A percentile compares a stretch with the other conserved stretches of the same genome.
These are phyloP conservation scores for Amaranthus cruentus DNA, from an alignment of 148 eudicot species.

Conservation along the genomic window DNA sequence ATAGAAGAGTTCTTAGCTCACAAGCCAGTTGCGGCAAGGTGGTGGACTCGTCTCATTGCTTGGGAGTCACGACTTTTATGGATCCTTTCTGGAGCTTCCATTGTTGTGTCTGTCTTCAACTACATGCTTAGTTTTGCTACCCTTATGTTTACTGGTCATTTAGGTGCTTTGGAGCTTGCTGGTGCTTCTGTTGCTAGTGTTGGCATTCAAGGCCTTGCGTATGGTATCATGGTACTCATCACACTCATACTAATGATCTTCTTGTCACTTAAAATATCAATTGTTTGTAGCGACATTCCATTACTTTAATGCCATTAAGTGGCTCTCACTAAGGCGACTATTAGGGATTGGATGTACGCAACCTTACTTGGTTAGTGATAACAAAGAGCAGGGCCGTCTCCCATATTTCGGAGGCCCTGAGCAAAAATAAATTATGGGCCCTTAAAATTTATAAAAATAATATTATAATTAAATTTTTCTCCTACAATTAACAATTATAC, in stretches of 20 bases:
- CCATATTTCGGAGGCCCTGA: too few species aligned
- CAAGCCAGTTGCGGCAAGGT: constrained; percentile 35
- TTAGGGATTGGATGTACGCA: too few species aligned
- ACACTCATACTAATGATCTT: constrained; percentile 14
- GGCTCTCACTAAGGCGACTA: too few species aligned
- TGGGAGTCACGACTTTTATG: constrained; percentile 60
- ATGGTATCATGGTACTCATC: constrained; percentile 40
- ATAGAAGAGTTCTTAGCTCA: constrained; percentile 44
- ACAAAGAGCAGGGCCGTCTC: too few species aligned
- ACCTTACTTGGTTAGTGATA: too few species aligned
- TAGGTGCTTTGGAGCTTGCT: constrained; percentile 42
- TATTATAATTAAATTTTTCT: too few species aligned
- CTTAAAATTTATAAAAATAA: too few species aligned
- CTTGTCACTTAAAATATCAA: background rate
- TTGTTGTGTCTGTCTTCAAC: constrained; percentile 46
- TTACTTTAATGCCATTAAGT: too few species aligned
- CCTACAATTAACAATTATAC: too few species aligned
- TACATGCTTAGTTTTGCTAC: constrained; percentile 53
- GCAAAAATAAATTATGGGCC: too few species aligned
- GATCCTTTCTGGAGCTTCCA: constrained; percentile 54
- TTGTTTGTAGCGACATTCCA: too few species aligned
- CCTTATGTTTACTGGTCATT: constrained; percentile 39
- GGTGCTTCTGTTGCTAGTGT: constrained; percentile 47
- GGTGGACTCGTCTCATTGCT: constrained; percentile 43
- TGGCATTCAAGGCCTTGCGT: constrained; percentile 48